A percentile compares a stretch with the other conserved stretches of the same genome.
Conservation (phyloP, 2,329 filamentous ascomycete species). For the Colletotrichum eleusines region DNA sequence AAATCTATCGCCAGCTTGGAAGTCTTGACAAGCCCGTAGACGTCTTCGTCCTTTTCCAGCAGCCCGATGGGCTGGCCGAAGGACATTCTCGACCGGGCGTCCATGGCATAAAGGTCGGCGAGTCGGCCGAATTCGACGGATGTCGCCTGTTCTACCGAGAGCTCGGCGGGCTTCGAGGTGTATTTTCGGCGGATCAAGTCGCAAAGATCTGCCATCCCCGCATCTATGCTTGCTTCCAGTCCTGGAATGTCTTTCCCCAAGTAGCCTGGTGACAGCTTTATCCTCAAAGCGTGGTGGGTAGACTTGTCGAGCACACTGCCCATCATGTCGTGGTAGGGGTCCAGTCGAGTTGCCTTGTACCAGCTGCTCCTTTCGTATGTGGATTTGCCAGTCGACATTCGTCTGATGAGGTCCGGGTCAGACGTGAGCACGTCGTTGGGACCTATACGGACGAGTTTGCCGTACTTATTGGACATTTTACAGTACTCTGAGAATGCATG, state of each 20-base stretch:
- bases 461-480: conserved; percentile 36
- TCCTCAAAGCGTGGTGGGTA: conserved; percentile 35
- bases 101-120: conserved; percentile 39
- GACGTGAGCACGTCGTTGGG: conserved; percentile 56
- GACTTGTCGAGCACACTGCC: conserved; percentile 43
- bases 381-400: conserved; percentile 53
- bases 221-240: conserved; percentile 38
- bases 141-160: no score
- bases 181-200: conserved; percentile 30
- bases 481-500: conserved; percentile 11
- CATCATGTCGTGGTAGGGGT: conserved; percentile 53
- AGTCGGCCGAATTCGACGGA: conserved; percentile 42
- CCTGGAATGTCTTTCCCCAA: conserved; percentile 41
- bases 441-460: conserved; percentile 54
- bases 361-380: conserved; percentile 55
- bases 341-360: conserved; percentile 63
- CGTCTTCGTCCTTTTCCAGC: conserved; percentile 11
- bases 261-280: conserved; percentile 40
- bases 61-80: conserved; percentile 22
- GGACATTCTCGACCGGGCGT: conserved; percentile 33
- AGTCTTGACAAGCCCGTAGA: conserved; percentile 15
- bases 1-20: conserved; percentile 31
- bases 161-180: not conserved
- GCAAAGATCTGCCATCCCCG: conserved; percentile 33
- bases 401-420: conserved; percentile 55